Evolutionary conservation across 441 rosid genomes (phyloP).

Genomic region (Arabidopsis lyrata): DNA sequence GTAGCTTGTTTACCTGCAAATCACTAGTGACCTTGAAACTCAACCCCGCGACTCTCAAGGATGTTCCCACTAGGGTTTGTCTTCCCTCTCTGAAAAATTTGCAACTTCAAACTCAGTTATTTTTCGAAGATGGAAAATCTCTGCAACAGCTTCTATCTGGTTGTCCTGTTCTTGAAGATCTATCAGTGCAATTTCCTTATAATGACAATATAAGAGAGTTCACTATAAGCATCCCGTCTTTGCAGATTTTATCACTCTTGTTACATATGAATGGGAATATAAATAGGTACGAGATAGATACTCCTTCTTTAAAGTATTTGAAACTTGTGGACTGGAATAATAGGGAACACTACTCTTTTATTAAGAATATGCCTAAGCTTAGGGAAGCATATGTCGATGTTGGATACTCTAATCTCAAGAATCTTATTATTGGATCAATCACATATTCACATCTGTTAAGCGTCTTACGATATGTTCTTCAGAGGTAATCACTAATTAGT

Average conservation of each 20-base stretch:
- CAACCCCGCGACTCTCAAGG: neutral
- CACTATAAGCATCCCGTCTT: neutral
- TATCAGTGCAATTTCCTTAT: neutral
- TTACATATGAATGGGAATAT: neutral
- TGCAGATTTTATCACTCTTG: neutral
- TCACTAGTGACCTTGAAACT: conserved; percentile 5
- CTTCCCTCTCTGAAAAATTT: conserved; percentile 26
- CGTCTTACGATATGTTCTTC: conserved; percentile 3
- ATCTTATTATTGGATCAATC: neutral
- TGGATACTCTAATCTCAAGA: rapidly evolving
- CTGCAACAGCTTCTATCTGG: neutral
- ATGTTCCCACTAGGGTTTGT: conserved; percentile 12
- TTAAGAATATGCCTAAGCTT: neutral
- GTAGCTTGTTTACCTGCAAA: neutral
- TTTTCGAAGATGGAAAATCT: neutral
- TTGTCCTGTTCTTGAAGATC: conserved; percentile 26
- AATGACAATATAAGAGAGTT: neutral
- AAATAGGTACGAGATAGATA: neutral
- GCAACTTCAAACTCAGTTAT: neutral
- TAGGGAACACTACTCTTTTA: neutral
- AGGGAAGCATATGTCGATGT: conserved; percentile 2
- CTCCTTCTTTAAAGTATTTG: conserved; percentile 1
- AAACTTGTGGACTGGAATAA: neutral
- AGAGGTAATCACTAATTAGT: neutral
- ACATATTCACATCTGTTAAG: conserved; percentile 8